Evolutionary conservation across 169 alveolate genomes (phyloP).

Genomic region (Cryptosporidium baileyi): DNA sequence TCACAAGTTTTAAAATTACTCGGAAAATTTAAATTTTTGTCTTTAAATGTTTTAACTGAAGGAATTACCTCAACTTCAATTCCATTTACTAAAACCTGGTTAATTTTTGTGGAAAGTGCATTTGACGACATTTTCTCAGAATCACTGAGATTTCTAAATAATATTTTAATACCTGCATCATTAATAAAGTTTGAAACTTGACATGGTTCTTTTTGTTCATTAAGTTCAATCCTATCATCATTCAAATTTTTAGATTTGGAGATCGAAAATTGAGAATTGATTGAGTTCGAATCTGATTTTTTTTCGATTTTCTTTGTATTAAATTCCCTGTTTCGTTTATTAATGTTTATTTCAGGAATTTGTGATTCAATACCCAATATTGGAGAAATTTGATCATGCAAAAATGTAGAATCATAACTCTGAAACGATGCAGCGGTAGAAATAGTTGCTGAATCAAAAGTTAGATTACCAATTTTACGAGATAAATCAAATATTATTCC

Average conservation of each 20-base stretch:
- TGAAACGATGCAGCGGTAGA: constrained; percentile 55
- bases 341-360: not conserved
- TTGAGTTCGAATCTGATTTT: too few species aligned
- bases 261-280: too few species aligned
- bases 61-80: constrained; percentile 13
- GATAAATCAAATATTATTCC: not conserved
- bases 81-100: constrained; percentile 14
- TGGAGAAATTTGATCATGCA: constrained; percentile 7
- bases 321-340: not conserved
- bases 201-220: not conserved
- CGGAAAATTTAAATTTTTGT: not conserved
- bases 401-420: constrained; percentile 2
- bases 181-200: not conserved
- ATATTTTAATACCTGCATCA: not conserved
- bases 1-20: constrained; percentile 13
- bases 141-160: not conserved
- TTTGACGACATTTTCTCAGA: not conserved
- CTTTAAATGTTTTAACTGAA: not conserved
- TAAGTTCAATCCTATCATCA: not conserved
- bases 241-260: not conserved
- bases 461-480: not conserved
- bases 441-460: constrained; percentile 14
- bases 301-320: not conserved
- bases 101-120: too few species aligned
- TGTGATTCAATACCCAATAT: not conserved